A percentile compares a stretch with the other conserved stretches of the same genome.
These are phyloP conservation scores for Anethum foeniculum DNA, from an alignment of 140 eudicot genomes.

Conservation along the genomic window DNA sequence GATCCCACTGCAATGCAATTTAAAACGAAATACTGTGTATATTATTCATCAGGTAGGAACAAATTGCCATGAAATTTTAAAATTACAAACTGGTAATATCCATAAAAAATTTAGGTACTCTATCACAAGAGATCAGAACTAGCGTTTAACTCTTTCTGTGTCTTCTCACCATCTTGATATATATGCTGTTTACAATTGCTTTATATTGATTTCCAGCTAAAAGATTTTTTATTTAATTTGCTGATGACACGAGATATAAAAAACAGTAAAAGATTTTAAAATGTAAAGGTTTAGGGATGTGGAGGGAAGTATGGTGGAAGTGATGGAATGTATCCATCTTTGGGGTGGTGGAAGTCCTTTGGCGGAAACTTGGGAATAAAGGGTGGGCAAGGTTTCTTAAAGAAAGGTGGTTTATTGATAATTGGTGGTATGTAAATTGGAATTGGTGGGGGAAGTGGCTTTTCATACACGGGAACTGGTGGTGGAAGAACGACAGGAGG, in stretches of 20 bases:
- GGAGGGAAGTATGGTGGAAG: conserved; percentile 1
- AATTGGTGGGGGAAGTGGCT: neutral
- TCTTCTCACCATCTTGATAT: neutral
- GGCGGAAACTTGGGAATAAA: neutral
- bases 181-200: neutral
- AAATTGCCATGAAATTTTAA: neutral
- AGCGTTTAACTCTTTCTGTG: neutral
- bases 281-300: neutral
- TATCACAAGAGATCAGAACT: neutral
- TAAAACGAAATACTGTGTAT: no score
- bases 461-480: conserved; percentile 14
- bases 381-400: conserved; percentile 9
- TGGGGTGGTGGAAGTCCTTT: conserved; percentile 8
- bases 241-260: neutral
- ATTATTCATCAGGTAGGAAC: neutral
- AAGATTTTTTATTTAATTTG: neutral
- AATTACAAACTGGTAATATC: neutral
- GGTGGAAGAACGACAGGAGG: conserved; percentile 30
- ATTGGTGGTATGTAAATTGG: neutral
- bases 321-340: neutral
- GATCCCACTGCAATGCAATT: no score
- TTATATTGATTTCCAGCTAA: neutral
- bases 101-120: neutral
- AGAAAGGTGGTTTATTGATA: neutral
- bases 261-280: neutral